Evolutionary conservation across 306 rosid genomes (phyloP).

Genomic region (Rosa rugosa): DNA sequence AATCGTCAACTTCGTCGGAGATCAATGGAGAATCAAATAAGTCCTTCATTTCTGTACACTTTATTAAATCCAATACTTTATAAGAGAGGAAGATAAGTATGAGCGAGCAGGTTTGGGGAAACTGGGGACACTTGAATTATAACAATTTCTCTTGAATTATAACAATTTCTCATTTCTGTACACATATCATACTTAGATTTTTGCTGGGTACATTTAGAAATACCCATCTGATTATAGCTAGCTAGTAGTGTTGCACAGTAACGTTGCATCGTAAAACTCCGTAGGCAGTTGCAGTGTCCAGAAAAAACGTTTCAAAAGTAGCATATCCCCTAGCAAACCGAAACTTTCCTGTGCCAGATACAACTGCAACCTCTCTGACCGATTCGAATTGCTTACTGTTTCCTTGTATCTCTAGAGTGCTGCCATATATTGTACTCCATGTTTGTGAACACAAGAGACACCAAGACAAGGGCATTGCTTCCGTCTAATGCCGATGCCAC

Average conservation of each 20-base stretch:
- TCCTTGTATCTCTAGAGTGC: conserved; percentile 28
- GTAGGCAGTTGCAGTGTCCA: background rate
- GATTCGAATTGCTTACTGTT: conserved; percentile 17
- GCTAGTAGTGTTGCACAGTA: background rate
- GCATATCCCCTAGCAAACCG: background rate
- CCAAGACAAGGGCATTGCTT: background rate
- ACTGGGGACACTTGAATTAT: too few relatives aligned
- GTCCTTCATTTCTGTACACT: too few relatives aligned
- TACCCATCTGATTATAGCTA: too few relatives aligned
- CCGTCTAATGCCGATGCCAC: background rate
- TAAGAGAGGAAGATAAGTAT: too few relatives aligned
- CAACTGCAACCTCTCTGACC: background rate
- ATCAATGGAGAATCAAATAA: too few relatives aligned
- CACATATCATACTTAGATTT: too few relatives aligned
- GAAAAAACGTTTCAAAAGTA: background rate
- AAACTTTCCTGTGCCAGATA: background rate
- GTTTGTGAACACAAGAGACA: conserved; percentile 22
- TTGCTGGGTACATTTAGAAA: too few relatives aligned
- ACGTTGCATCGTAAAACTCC: background rate
- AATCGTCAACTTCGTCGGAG: too few relatives aligned
- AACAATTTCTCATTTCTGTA: too few relatives aligned
- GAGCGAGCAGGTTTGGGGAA: too few relatives aligned
- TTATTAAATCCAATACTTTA: too few relatives aligned
- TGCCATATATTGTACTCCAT: conserved; percentile 15
- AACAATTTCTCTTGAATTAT: too few relatives aligned